Evolutionary conservation across 1,139 yeast genomes (phyloP).

Genomic region (Geotrichum phurueaensis): DNA sequence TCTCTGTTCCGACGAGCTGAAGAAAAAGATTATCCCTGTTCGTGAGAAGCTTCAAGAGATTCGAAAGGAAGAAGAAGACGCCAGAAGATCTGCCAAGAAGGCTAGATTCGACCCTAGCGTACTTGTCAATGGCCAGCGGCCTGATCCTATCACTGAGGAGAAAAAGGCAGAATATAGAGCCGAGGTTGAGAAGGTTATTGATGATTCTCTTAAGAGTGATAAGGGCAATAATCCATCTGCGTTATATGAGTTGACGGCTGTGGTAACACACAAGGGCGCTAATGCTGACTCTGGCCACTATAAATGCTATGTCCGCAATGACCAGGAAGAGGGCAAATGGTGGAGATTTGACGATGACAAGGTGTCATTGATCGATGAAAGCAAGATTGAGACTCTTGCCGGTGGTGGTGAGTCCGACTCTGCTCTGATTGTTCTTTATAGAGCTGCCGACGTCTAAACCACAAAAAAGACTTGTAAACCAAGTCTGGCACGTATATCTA

Average conservation of each 20-base stretch:
- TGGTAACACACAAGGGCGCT: conserved; percentile 91
- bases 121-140: conserved; percentile 31
- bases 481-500: background rate
- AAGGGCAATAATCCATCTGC: conserved; percentile 82
- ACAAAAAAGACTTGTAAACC: conserved; percentile 23
- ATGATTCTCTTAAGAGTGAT: conserved; percentile 34
- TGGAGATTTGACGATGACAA: conserved; percentile 93
- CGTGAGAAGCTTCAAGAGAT: conserved; percentile 75
- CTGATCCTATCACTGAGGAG: conserved; percentile 32
- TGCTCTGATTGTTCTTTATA: conserved; percentile 81
- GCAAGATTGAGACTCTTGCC: conserved; percentile 74
- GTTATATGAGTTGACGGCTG: conserved; percentile 73
- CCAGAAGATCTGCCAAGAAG: conserved; percentile 70
- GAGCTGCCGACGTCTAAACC: conserved; percentile 57
- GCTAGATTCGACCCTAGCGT: conserved; percentile 34
- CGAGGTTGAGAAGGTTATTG: conserved; percentile 29
- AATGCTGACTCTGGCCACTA: conserved; percentile 97
- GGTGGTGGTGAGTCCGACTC: conserved; percentile 99
- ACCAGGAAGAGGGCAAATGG: conserved; percentile 66
- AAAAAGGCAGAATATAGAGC: conserved; percentile 38
- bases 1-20: conserved; percentile 70
- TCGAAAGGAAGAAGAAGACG: conserved; percentile 69
- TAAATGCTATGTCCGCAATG: conserved; percentile 78
- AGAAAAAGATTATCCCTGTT: conserved; percentile 56
- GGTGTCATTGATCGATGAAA: conserved; percentile 69